These are phyloP conservation scores for Trichoderma endophyticum DNA, from an alignment of 2,329 filamentous ascomycete species.

Conservation along the genomic window DNA sequence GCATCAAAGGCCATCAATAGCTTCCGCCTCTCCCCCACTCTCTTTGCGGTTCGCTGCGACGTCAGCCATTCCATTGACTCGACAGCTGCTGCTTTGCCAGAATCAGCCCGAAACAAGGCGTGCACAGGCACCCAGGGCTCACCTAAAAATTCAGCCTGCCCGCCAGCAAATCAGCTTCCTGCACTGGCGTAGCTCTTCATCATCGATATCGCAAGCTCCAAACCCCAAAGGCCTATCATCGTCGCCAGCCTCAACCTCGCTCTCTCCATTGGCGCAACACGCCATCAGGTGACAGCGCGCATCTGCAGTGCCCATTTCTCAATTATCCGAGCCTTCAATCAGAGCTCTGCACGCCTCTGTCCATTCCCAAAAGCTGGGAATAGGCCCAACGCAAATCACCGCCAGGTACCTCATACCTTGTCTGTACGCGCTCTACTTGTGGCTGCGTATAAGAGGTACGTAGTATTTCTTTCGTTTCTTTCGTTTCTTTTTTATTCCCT, in stretches of 20 bases:
- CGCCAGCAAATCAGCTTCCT: slow-evolving; percentile 52
- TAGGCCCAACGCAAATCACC: slow-evolving; percentile 4
- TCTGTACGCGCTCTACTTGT: not conserved
- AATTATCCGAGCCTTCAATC: slow-evolving; percentile 28
- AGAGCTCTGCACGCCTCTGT: slow-evolving; percentile 23
- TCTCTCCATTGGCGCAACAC: slow-evolving; percentile 44
- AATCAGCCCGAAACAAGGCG: slow-evolving; percentile 4
- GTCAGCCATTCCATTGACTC: not conserved
- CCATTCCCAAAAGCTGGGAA: slow-evolving; percentile 17
- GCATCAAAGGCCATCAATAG: not conserved
- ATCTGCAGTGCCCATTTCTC: slow-evolving; percentile 34
- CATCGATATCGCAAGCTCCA: slow-evolving; percentile 34
- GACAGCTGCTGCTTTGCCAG: not conserved
- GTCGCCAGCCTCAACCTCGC: slow-evolving; percentile 41
- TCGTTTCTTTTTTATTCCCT: not conserved
- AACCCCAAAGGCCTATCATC: slow-evolving; percentile 51
- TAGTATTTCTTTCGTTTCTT: not conserved
- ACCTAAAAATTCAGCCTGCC: slow-evolving; percentile 23
- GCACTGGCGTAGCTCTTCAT: slow-evolving; percentile 33
- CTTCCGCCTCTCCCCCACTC: not conserved
- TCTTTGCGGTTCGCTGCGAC: slow-evolving; percentile 8
- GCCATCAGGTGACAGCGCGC: slow-evolving; percentile 51
- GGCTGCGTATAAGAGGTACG: slow-evolving; percentile 18
- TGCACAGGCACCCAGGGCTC: slow-evolving; percentile 21
- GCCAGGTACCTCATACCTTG: not conserved